Evolutionary conservation across 1,284 basidiomycete genomes (phyloP), one percentile per base, ranked within the genome.

Genomic region (Acaromyces ingoldii): DNA sequence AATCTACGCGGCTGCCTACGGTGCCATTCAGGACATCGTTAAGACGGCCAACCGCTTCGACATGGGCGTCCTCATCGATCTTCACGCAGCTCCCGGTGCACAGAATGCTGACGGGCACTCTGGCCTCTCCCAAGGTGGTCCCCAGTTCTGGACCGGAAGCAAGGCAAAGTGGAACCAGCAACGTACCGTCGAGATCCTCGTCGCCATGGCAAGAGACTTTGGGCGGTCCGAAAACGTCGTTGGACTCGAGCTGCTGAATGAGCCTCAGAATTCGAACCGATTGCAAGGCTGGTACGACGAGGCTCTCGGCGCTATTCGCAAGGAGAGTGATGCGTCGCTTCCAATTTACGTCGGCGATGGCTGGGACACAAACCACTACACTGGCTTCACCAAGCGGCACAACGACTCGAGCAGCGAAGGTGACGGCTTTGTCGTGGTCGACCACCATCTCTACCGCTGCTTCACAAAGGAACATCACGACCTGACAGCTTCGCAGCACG

Each of bases 381-480:
- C 83, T 2, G 78, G 80, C 28, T 85, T 67, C 77, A 84, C 59
- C 77, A 60, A 9, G 28, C 2, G 76, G 77, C 24, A 59, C 7
- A 51, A 70, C 48, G 72, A 62, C 21, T 55, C n/a, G n/a, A n/a
- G n/a, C n/a, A n/a, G 57, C 10, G 41, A 48, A 7, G 34, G 33
- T 15, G 58, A 43, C 43, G 65, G 63, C 46, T 83, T 84, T 28
- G 78, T 84, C 15, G 83, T 85, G 15, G 77, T 89, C 26, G 89
- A 92, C 76, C 86, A 91, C 67, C 89, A 91, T 72, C 81, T 91
- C 19, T 92, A 91, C 72, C 82, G 89, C 30, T 90, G 87, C 75
- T 88, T 88, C 75, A 87, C 85, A 19, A 65, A 63, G 9, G 77
- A 78, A 4, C 89, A 91, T 74, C 82, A 79, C 26, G 62, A 68